Evolutionary conservation across 177 flowering plant genomes (phyloP), one percentile per base, ranked within the genome.

Genomic region (Vitis hybrid): DNA sequence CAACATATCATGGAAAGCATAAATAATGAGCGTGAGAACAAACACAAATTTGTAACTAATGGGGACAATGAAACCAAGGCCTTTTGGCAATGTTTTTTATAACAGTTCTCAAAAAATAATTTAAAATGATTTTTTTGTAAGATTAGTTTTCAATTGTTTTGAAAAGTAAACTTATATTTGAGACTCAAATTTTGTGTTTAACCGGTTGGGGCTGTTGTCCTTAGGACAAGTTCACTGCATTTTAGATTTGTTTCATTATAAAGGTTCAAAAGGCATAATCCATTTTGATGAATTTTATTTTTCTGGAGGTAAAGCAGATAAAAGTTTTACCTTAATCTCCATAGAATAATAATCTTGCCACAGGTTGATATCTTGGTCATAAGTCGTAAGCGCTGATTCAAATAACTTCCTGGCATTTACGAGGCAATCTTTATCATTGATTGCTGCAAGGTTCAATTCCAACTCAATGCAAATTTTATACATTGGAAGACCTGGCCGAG

Each of bases 321-420:
- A 1, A 68, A 49, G 13, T 10, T 74, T 54, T 64, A 91, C 99
- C 94, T 89, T 91, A 20, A 68, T 71, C 80, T 93, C 99, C 90
- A 93, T 64, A n/a, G 83, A 73, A 67, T 87, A 74, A 77, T 88
- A 95, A 73, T 84, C 91, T 65, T 61, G 80, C 97, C 99, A 95
- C 72, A 95, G 77, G 68, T 78, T 73, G 45, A 73, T 77, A 72
- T 93, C 82, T 76, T 90, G 89, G 57, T 70, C 73, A 62, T 88
- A 88, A 66, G 83, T 83, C 67, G 84, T 48, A 74, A 95, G 85
- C 26, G 95, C 97, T 63, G 92, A 81, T 78, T 91, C 97, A 58
- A 70, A 90, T 63, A 93, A 55, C 77, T 85, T 91, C 34, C 97
- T 84, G 3, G 85, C 93, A 82, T 87, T 87, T 70, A 18, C 69